phyloP scores from a whole-genome alignment of 768 basidiomycete genomes.

The Multifurca ochricompacta region DNA sequence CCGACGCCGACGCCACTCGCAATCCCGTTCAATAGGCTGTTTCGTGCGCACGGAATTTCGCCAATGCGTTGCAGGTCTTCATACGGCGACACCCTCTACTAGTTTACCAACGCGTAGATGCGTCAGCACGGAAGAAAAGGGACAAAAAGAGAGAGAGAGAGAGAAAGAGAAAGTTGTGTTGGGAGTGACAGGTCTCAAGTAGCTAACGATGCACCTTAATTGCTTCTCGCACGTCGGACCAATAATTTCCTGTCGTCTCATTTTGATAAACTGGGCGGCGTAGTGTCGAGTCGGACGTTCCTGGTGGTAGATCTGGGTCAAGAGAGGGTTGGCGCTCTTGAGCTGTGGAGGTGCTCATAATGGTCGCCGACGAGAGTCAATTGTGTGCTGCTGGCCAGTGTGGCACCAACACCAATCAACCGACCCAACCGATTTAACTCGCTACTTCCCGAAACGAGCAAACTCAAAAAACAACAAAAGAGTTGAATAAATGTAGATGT shows the following conservation, averaged over 20 bases:
- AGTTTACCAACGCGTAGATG: slow-evolving; percentile 19
- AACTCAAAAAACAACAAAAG: not conserved
- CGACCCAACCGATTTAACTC: too few relatives aligned
- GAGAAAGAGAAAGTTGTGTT: not conserved
- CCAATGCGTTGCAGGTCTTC: slow-evolving; percentile 55
- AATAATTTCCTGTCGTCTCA: slow-evolving; percentile 30
- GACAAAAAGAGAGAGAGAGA: not conserved
- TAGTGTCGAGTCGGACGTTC: not conserved
- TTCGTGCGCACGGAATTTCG: slow-evolving; percentile 71
- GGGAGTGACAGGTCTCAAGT: too few relatives aligned
- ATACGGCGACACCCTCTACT: slow-evolving; percentile 37
- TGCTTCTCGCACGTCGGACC: slow-evolving; percentile 30
- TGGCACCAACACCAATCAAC: too few relatives aligned
- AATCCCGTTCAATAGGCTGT: slow-evolving; percentile 68
- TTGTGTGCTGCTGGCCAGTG: too few relatives aligned
- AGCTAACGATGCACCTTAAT: slow-evolving; percentile 25
- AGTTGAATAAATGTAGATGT: not conserved
- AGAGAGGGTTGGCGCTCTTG: slow-evolving; percentile 3
- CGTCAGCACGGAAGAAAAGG: not conserved
- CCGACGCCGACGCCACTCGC: slow-evolving; percentile 75
- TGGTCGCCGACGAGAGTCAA: not conserved
- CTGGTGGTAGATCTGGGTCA: slow-evolving; percentile 14
- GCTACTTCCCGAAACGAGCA: not conserved
- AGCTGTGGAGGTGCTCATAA: slow-evolving; percentile 18
- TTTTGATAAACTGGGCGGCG: slow-evolving; percentile 24